Base-by-base conservation (phyloP, 768 basidiomycete species). In the Porphyrellus cyaneotinctus region DNA sequence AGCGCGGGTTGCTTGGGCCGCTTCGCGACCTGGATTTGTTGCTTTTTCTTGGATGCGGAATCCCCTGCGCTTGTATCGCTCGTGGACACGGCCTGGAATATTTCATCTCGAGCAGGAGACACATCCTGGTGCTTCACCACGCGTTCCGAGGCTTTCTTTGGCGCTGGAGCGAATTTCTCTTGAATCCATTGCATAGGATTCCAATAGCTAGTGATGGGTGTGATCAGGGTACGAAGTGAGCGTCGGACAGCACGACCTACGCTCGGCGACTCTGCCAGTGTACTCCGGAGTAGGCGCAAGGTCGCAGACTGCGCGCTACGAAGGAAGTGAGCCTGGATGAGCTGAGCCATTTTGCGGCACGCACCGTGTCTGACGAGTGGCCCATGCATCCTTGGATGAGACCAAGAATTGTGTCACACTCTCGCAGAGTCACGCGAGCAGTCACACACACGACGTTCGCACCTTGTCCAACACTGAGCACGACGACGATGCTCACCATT, bases 171-270 rank as follows among this genome's bases (percentile, higher is more conserved):
- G 14, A 88, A 71, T 49, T 79, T 81, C 42, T 86, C 78, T 53
- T 75, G 77, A 10, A 89, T 65, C 87, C 87, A 88, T 17, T 74
- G 70, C 39, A 88, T 60, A 22, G 86, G 85, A 59, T 75, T 79
- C 57, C 79, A 74, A 37, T 77, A 77, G 57, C 82, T 82, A 26
- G 70, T 73, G 52, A 24, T 33, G 22, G 44, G 43, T 28, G n/a
- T 18, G 45, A 18, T 44, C 51, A 57, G 47, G 32, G 28, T 30
- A 51, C 23, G 35, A 31, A 6, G 48, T 7, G 31, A 20, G 10
- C 14, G 12, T 39, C 22, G 18, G 23, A 46, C 35, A 39, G 41
- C 6, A 38, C 12, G 32, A 69, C 79, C 30, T 70, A 82, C 81
- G 74, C 59, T 58, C 81, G 74, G 32, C 74, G 74, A 46, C 72